Base-by-base conservation (phyloP, 495 filamentous ascomycete genomes). In the Lasiosphaeria ovina region DNA sequence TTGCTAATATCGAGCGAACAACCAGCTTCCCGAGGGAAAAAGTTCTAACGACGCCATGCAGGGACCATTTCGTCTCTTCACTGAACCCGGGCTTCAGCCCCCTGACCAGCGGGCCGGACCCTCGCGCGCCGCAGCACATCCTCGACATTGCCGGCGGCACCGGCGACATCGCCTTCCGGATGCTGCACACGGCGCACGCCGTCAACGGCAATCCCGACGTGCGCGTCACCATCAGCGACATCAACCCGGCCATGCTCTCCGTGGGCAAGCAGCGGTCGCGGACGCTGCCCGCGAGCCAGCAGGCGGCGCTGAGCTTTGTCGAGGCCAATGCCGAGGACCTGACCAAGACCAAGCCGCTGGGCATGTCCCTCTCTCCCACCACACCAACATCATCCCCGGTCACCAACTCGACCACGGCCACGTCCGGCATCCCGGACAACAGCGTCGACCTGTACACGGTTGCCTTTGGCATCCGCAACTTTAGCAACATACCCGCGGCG, bases 101-200 rank as follows among this genome's bases (percentile, higher is more conserved):
- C n/a, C 76, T 80, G 55, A 74, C 62, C 61, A 12, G 62, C 16
- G 55, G 53, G 42, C 52, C 61, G 6, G 63, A 69, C 63, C 71
- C 80, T 31, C 64, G 78, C 14, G 64, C 72, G 17, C 74, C 79
- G 17, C 81, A 74, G 63, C 89, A 86, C 66, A 96, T 98, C 75
- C 90, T 98, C 66, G 94, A 98, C 77, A 91, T 98, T 51, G 94
- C 94, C 50, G 95, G 95, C 73, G 94, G 94, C 59, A 98, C 94
- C 12, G 94, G 94, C 62, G 94, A 98, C 79, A 96, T 98, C 73
- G 95, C 94, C 40, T 97, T 97, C 83, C 92, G 94, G 60, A 87
- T 97, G 79, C 89, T 98, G 34, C 89, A 93, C 79, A 91, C 96
- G 69, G 87, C 89, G 10, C 89, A 91, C 55, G 81, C 81, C 62